Base-by-base conservation (phyloP, 2,329 filamentous ascomycete genomes). In the Xylaria sp. region DNA sequence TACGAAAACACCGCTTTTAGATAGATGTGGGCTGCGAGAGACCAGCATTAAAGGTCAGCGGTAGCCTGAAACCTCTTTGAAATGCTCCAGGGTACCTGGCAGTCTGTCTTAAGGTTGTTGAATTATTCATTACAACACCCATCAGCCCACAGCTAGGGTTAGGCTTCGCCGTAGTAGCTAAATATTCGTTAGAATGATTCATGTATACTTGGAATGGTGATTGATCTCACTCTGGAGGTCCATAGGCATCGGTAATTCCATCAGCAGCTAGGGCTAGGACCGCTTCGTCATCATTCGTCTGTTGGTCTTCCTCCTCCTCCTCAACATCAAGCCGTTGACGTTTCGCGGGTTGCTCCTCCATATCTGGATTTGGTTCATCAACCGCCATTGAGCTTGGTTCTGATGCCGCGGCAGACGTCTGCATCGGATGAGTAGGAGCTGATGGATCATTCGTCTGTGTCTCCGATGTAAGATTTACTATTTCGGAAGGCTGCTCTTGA, bases 111-210 rank as follows among this genome's bases (percentile, higher is more conserved):
- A 54, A 66, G 49, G 33, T 26, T 33, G 40, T 28, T 64, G 36
- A 38, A 58, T 61, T 6, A 46, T 28, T 26, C 40, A 48, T 53
- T 60, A 26, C 23, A 42, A 57, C 63, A 61, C 13, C 38, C 23
- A 23, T 53, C 56, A 66, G 64, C 62, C 69, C 69, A 65, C 62
- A 60, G 49, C 44, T 60, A 68, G 58, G 59, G 65, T 71, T 71
- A 78, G 61, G 76, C 76, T 62, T 78, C 77, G 13, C 73, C 76
- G 40, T 77, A 77, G 44, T 73, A 78, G 31, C 77, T 78, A 40
- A 38, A 57, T 20, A 31, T 15, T 33, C n/a, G 31, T 54, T 72
- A 69, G 72, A 40, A 56, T 17, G 49, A n/a, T 23, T 56, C 36
- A 36, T 38, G 36, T 38, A 33, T 20, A 26, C 28, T 20, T 36